Evolutionary conservation across 2,329 filamentous ascomycete species (phyloP).

Genomic region (Venturia effusa): DNA sequence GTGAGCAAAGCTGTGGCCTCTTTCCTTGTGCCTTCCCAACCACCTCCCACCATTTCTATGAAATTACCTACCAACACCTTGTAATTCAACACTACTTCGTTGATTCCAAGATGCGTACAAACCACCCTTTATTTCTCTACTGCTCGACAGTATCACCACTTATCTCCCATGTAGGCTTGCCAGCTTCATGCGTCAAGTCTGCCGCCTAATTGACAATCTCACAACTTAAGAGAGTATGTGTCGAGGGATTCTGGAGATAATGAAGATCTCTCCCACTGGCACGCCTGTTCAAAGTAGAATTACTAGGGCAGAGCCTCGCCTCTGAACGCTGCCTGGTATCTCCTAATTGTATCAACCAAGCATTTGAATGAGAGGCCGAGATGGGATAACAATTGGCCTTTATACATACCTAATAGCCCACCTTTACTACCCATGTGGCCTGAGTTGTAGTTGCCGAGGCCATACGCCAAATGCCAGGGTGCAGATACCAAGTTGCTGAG

Average conservation of each 20-base stretch:
- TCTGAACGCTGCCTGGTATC: not conserved
- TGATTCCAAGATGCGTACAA: too few species aligned
- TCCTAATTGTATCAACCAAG: not conserved
- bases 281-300: too few species aligned
- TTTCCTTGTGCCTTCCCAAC: not conserved
- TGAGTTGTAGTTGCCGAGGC: too few species aligned
- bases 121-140: not conserved
- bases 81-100: too few species aligned
- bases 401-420: too few species aligned
- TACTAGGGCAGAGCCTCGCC: too few species aligned
- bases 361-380: not conserved
- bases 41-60: not conserved
- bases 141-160: not conserved
- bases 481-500: too few species aligned
- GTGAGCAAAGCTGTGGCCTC: not conserved
- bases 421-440: too few species aligned
- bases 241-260: too few species aligned
- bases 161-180: not conserved
- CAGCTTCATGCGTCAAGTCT: not conserved
- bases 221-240: too few species aligned
- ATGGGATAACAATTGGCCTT: too few species aligned
- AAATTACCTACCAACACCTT: not conserved
- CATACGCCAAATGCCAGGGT: too few species aligned
- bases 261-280: not conserved
- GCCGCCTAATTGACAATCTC: not conserved